Base-by-base conservation (phyloP, 2,329 filamentous ascomycete species). In the Madurella mycetomatis region DNA sequence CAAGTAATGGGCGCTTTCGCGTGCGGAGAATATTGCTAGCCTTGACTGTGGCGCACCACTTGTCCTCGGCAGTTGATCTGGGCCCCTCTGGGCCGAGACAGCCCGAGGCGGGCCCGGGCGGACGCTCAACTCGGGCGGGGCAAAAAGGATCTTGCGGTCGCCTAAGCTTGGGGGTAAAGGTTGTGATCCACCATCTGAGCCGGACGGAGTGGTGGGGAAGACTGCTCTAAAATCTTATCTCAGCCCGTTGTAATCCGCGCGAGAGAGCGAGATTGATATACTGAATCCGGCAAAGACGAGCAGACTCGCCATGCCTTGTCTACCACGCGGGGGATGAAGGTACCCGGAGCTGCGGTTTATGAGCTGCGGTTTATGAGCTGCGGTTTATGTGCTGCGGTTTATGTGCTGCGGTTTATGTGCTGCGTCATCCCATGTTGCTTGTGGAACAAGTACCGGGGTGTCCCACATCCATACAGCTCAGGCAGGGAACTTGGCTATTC, bases 41-140 rank as follows among this genome's bases (percentile, higher is more conserved):
- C 32, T 34, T 53, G 44, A 49, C 44, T 31, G 41, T 30, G 25
- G 43, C 44, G 30, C 19, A 15, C 31, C 17, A 37, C 44, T 31
- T 31, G 43, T 7, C 9, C 16, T 62, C 60, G 60, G 60, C 60
- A 61, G 57, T 62, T 62, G 58, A 53, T 62, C 31, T 60, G 41
- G 42, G 37, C n/a, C 9, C 11, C 34, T 3, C 18, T 40, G n/a
- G 18, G 19, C 17, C 25, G 12, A 46, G 44, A 32, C 32, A 37
- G 51, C 39, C 17, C 18, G 46, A 44, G 32, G 17, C 31, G 5
- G 34, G 19, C 15, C 13, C 13, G 32, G 30, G 17, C 18, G 5
- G 39, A 9, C 18, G 31, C 18, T 42, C 31, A 8, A 39, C 4
- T 11, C 13, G 9, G 13, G 34, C 34, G 34, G 34, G 34, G 34